Evolutionary conservation across 345 rosid species (phyloP), one percentile per base, ranked within the genome.

Genomic region (Excoecaria cochinchinensis): DNA sequence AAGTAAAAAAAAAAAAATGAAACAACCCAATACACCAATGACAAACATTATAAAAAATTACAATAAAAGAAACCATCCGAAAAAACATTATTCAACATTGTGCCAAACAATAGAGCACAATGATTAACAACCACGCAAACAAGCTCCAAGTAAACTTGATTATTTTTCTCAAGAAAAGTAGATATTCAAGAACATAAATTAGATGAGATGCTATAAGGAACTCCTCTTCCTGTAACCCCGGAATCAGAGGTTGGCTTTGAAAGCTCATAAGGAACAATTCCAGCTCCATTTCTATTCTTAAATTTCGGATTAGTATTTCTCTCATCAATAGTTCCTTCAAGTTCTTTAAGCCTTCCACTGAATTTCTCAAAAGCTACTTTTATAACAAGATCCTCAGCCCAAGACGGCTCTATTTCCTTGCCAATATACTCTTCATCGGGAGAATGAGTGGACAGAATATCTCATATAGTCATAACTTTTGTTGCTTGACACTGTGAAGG

Each of bases 401-500:
- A 80, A 2, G 73, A 69, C 4, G 77, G 63, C 31, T 80, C 79
- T 3, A 80, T 76, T 15, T 11, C 5, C 66, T 76, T 25, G 15
- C 83, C 83, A 0, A 80, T 7, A 42, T 80, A 80, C 76, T 80
- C 83, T 42, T 80, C 83, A 17, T 80, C 83, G 6, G 79, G 79
- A 51, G 79, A 71, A 65, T 80, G 83, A 16, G 15, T 61, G 1
- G 83, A 80, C 56, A 80, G 55, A 16, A 80, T 77, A 44, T 61
- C 73, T 16, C 76, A 16, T 17, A 72, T 56, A 31, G 78, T 62
- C 77, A 81, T 76, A 8, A 77, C 72, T 50, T 19, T 77, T 0
- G 85, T 48, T 4, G 93, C 91, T 66, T 89, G 91, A n/a, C 84
- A 22, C 67, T 83, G 83, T 1, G 91, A 77, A 9, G 89, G 90